phyloP scores from a whole-genome alignment of 2,329 filamentous ascomycete genomes.

The Raffaelea ambrosiae region DNA sequence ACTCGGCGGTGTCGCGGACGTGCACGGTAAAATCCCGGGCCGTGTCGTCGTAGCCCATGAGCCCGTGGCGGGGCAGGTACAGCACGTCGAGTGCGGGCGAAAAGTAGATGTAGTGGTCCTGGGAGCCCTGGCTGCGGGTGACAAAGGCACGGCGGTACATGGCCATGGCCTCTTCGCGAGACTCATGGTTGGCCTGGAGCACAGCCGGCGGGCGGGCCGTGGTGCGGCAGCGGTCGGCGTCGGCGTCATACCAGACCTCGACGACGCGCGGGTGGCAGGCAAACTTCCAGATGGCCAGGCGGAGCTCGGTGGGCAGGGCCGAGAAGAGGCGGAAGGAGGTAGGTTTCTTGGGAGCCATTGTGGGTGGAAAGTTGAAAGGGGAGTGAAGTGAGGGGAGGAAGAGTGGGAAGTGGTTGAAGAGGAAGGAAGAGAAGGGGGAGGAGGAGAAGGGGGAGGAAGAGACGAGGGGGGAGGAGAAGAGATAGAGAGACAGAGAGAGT shows the following conservation, averaged over 20 bases:
- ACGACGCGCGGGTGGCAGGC: slow-evolving; percentile 28
- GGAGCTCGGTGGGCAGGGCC: slow-evolving; percentile 28
- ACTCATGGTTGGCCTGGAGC: slow-evolving; percentile 32
- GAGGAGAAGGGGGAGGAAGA: neutral
- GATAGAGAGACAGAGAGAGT: too few species aligned
- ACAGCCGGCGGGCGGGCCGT: slow-evolving; percentile 28
- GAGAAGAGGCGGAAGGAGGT: slow-evolving; percentile 23
- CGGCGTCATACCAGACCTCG: slow-evolving; percentile 28
- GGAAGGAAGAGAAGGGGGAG: neutral
- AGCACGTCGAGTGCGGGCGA: slow-evolving; percentile 26
- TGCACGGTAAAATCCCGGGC: slow-evolving; percentile 31
- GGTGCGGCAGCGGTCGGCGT: slow-evolving; percentile 26
- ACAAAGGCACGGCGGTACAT: slow-evolving; percentile 28
- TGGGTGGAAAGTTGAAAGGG: neutral
- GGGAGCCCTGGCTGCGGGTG: slow-evolving; percentile 19
- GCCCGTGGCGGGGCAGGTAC: slow-evolving; percentile 29
- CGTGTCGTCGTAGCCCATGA: slow-evolving; percentile 31
- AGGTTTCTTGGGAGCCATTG: neutral
- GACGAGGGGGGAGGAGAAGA: too few species aligned
- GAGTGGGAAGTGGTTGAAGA: neutral
- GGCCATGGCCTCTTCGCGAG: slow-evolving; percentile 29
- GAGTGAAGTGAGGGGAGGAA: neutral
- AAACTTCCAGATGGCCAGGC: slow-evolving; percentile 31
- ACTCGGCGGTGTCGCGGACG: slow-evolving; percentile 23
- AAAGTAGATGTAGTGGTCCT: slow-evolving; percentile 26